These are phyloP conservation scores for Seiridium unicorne DNA, from an alignment of 2,329 filamentous ascomycete species.

Conservation along the genomic window DNA sequence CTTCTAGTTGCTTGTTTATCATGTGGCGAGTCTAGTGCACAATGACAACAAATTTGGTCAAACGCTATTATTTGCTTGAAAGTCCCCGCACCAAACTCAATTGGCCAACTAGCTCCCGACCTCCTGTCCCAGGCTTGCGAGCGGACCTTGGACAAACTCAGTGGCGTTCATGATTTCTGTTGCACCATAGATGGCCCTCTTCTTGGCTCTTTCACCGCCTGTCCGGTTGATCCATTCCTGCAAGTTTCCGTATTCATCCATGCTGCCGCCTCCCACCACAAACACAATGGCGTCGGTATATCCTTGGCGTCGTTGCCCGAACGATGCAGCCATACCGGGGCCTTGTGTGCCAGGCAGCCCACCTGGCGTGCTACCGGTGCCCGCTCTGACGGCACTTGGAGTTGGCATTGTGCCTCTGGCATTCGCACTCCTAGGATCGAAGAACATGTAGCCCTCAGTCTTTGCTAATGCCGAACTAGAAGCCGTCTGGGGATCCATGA, in stretches of 20 bases:
- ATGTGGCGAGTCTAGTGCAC: too few species aligned
- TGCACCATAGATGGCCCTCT: slow-evolving; percentile 90
- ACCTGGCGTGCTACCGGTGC: slow-evolving; percentile 35
- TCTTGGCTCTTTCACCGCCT: slow-evolving; percentile 62
- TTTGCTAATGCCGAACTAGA: slow-evolving; percentile 91
- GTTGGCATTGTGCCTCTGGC: slow-evolving; percentile 89
- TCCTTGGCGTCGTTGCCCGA: slow-evolving; percentile 85
- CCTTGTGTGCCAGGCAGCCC: slow-evolving; percentile 42
- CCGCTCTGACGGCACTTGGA: slow-evolving; percentile 58
- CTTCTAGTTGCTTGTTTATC: too few species aligned
- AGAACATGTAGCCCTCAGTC: slow-evolving; percentile 96
- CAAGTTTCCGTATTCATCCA: slow-evolving; percentile 98
- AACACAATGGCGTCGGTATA: slow-evolving; percentile 94
- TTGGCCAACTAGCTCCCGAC: slow-evolving; percentile 27
- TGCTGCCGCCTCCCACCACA: slow-evolving; percentile 91
- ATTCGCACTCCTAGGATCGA: slow-evolving; percentile 90
- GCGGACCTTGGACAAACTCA: slow-evolving; percentile 63
- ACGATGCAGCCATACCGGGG: slow-evolving; percentile 73
- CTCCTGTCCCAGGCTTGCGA: slow-evolving; percentile 62
- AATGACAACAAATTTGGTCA: too few species aligned
- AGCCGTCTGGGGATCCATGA: slow-evolving; percentile 93
- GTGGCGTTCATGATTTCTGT: slow-evolving; percentile 75
- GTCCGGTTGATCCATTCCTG: slow-evolving; percentile 92
- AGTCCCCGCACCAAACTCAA: too few species aligned
- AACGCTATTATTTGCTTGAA: too few species aligned